These are phyloP conservation scores for Penicillium fimorum DNA, from an alignment of 495 filamentous ascomycete genomes.

Conservation along the genomic window DNA sequence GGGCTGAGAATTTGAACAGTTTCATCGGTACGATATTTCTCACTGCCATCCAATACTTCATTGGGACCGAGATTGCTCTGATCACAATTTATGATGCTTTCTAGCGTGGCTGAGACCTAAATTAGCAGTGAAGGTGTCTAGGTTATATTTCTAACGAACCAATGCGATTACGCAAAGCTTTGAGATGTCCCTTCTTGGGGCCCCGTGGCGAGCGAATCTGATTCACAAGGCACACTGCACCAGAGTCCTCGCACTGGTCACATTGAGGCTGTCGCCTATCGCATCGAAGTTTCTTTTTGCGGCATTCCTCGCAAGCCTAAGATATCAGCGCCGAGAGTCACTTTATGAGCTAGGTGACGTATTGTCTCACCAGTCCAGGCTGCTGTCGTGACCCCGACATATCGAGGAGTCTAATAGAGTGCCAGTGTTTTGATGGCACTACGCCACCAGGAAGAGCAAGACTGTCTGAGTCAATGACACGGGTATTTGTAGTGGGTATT, in stretches of 20 bases:
- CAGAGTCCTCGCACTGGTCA: slow-evolving; percentile 16
- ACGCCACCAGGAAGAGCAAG: not conserved
- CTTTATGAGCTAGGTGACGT: not conserved
- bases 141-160: slow-evolving; percentile 4
- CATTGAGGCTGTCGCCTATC: slow-evolving; percentile 19
- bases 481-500: not conserved
- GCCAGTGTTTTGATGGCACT: not conserved
- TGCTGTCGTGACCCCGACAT: slow-evolving; percentile 11
- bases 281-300: slow-evolving; percentile 20
- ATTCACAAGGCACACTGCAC: slow-evolving; percentile 12
- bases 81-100: slow-evolving; percentile 10
- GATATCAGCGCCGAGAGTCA: not conserved
- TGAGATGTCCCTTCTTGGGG: slow-evolving; percentile 19
- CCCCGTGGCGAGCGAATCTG: slow-evolving; percentile 15
- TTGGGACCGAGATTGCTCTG: not conserved
- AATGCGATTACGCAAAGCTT: slow-evolving; percentile 17
- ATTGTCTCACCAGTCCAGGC: slow-evolving; percentile 13
- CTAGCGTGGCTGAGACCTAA: slow-evolving; percentile 1
- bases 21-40: not conserved
- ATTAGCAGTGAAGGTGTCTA: not conserved
- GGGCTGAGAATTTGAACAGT: not conserved
- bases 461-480: not conserved
- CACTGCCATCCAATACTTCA: not conserved
- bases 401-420: not conserved
- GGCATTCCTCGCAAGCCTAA: slow-evolving; percentile 23